Evolutionary conservation across 208 protist species (phyloP), one percentile per base, ranked within the genome.

Genomic region (Wallacemonas rigidus): DNA sequence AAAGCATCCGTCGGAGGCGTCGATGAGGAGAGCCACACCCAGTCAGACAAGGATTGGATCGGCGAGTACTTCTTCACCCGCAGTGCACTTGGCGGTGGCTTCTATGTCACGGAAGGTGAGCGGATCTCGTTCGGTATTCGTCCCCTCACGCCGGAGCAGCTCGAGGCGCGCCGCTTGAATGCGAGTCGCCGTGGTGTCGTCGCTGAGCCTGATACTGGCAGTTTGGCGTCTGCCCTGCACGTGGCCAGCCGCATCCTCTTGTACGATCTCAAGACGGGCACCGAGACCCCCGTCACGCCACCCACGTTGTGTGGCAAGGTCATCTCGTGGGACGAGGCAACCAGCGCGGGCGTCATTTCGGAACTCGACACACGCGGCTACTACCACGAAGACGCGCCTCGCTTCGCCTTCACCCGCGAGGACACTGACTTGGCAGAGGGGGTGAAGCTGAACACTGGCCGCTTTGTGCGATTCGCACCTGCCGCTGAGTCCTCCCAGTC

Each of bases 31-130:
- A 26, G 26, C 7, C 50, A 45, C 2, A 43, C 60, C 40, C 38
- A 14, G 1, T 39, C 39, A 26, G 55, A 38, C 7, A 55, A 3
- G 36, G 53, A 65, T 6, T 65, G 60, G 60, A 14, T 65, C 7
- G 60, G 60, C 60, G 60, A 65, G 1, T 93, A 84, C 65, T 95
- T 95, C 70, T 95, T 95, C 57, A 81, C 77, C 1, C 90, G 90
- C 26, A 58, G 47, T 2, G 61, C 73, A 3, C 82, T 95, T 7
- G 51, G 71, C 43, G 90, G 86, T 12, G 90, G 87, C 14, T 90
- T 91, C 74, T 93, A 87, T 75, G 72, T 95, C 47, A 84, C 67
- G 8, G 87, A 91, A 65, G 90, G 90, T 3, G 86, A 95, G 68
- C 83, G 79, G 3, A 87, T 95, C 4, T 77, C 84, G 1, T 95